Evolutionary conservation across 225 moss, liverwort and hornwort species (phyloP).

Genomic region (Polytrichum formosum): DNA sequence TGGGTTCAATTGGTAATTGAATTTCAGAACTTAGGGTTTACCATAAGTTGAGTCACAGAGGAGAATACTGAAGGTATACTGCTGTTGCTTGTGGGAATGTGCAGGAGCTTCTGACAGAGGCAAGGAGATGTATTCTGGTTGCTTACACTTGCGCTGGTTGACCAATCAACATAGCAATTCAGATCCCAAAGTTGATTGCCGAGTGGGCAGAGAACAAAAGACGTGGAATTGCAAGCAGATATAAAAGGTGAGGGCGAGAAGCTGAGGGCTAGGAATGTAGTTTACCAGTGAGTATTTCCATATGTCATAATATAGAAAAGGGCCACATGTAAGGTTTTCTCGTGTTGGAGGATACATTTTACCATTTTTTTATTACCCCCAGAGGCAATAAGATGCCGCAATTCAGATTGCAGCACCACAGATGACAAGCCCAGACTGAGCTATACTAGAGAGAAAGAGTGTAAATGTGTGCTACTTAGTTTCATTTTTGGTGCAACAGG

Average conservation of each 20-base stretch:
- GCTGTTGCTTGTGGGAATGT: too few relatives aligned
- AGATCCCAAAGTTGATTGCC: not conserved
- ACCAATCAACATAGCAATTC: not conserved
- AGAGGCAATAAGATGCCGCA: slow-evolving; percentile 49
- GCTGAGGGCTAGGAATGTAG: slow-evolving; percentile 11
- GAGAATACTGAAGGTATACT: too few relatives aligned
- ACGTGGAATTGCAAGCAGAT: not conserved
- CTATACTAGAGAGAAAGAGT: slow-evolving; percentile 7
- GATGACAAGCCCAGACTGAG: slow-evolving; percentile 23
- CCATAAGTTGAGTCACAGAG: too few relatives aligned
- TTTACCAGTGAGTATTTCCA: slow-evolving; percentile 8
- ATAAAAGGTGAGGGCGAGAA: too few relatives aligned
- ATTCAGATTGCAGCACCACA: slow-evolving; percentile 15
- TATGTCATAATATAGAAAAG: slow-evolving; percentile 3
- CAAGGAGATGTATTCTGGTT: not conserved
- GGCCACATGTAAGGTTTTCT: slow-evolving; percentile 14
- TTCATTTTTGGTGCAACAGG: slow-evolving; percentile 35
- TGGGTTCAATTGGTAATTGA: too few relatives aligned
- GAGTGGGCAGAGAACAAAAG: not conserved
- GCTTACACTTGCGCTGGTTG: not conserved
- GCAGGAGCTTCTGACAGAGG: too few relatives aligned
- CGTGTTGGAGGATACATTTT: slow-evolving; percentile 17
- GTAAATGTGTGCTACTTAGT: slow-evolving; percentile 22
- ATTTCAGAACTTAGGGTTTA: too few relatives aligned
- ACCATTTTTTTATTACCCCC: slow-evolving; percentile 43